These are phyloP conservation scores for Penicillium expansum DNA, from an alignment of 2,329 filamentous ascomycete genomes.

Conservation along the genomic window DNA sequence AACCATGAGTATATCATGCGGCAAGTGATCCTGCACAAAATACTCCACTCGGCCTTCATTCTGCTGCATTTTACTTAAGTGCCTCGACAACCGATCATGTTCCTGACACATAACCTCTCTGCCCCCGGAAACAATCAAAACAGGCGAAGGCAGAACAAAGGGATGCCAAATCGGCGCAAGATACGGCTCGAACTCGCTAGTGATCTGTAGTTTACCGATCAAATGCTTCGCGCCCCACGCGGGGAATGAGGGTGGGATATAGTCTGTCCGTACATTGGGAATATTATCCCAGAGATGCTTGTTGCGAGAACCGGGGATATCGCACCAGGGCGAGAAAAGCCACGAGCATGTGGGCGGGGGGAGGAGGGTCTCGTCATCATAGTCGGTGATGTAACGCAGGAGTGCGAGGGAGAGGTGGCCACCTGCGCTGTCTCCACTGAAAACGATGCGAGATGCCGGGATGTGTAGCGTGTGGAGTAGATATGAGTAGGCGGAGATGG, in stretches of 20 bases:
- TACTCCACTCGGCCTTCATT: conserved; percentile 9
- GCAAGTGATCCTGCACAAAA: conserved; percentile 5
- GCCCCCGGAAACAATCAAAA: conserved; percentile 5
- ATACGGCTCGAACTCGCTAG: not conserved
- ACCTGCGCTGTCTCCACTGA: conserved; percentile 25
- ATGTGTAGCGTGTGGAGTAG: conserved; percentile 19
- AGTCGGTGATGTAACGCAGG: conserved; percentile 18
- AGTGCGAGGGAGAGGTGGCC: conserved; percentile 20
- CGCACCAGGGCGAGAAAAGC: conserved; percentile 20
- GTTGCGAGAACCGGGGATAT: conserved; percentile 4
- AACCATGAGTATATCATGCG: conserved; percentile 8
- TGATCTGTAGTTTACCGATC: conserved; percentile 1
- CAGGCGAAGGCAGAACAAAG: conserved; percentile 2
- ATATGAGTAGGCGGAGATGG: conserved; percentile 23
- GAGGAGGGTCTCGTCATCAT: conserved; percentile 1
- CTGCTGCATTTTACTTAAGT: conserved; percentile 6
- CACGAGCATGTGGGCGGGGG: conserved; percentile 13
- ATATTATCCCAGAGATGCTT: conserved; percentile 5
- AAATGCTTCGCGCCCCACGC: conserved; percentile 6
- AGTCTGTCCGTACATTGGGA: conserved; percentile 2
- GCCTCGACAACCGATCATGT: conserved; percentile 6
- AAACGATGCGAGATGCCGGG: conserved; percentile 19
- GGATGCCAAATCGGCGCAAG: conserved; percentile 6
- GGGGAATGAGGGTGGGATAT: conserved; percentile 4
- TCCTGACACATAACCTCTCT: conserved; percentile 10